These are phyloP conservation scores for Ceratocystis variospora DNA, from an alignment of 2,329 filamentous ascomycete genomes.

Conservation along the genomic window DNA sequence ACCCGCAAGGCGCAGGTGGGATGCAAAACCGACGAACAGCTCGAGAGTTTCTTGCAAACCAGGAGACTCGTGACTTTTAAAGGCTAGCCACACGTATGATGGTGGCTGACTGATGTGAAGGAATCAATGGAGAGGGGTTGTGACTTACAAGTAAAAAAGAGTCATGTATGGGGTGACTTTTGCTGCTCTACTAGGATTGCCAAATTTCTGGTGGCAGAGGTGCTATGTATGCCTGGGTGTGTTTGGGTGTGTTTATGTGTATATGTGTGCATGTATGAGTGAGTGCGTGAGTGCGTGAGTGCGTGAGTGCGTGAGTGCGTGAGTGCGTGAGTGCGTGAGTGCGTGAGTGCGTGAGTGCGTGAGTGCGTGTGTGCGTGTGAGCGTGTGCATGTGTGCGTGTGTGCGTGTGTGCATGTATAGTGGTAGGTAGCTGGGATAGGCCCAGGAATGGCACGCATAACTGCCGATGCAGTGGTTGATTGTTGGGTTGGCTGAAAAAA, in stretches of 20 bases:
- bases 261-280: neutral
- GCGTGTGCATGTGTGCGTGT: neutral
- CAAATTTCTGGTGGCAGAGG: neutral
- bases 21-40: neutral
- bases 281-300: no score
- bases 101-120: neutral
- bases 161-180: neutral
- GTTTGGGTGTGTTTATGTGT: neutral
- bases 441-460: neutral
- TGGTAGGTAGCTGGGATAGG: neutral
- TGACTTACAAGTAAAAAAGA: slow-evolving; percentile 4
- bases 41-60: neutral
- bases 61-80: neutral
- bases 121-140: neutral
- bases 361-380: neutral
- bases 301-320: no score
- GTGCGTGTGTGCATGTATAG: neutral
- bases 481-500: neutral
- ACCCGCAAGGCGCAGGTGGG: neutral
- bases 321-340: neutral
- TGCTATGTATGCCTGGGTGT: neutral
- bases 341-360: no score
- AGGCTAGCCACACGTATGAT: neutral
- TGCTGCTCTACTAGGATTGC: neutral
- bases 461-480: neutral